A percentile compares a stretch with the other conserved stretches of the same genome.
Conservation (phyloP, 495 filamentous ascomycete genomes). For the Pyrenopolyporus hunteri region DNA sequence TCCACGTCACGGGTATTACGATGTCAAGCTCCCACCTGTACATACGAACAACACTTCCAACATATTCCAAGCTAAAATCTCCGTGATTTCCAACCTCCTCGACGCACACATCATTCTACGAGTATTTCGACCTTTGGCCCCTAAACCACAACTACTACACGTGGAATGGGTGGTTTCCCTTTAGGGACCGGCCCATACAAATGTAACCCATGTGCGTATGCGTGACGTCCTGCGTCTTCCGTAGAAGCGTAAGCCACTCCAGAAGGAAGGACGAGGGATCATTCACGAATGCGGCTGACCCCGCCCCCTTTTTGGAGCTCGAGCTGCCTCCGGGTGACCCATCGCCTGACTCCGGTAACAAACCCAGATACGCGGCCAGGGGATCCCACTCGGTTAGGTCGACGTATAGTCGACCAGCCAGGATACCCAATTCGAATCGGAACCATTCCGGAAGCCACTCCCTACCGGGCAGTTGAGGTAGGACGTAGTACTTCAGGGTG, state of each 20-base stretch:
- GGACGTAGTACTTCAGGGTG: conserved; percentile 51
- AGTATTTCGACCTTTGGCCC: too few species aligned
- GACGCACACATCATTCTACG: too few species aligned
- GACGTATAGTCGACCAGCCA: conserved; percentile 63
- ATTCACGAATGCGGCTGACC: conserved; percentile 22
- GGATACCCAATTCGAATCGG: conserved; percentile 59
- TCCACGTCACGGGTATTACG: too few species aligned
- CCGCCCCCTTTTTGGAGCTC: background rate
- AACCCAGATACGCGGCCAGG: conserved; percentile 1
- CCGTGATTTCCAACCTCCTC: too few species aligned
- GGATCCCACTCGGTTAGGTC: conserved; percentile 45
- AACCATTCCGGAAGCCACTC: conserved; percentile 53
- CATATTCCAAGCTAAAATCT: too few species aligned
- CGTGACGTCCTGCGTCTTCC: conserved; percentile 57
- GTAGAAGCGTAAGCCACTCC: conserved; percentile 58
- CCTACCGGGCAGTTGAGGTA: conserved; percentile 49
- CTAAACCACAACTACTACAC: conserved; percentile 3
- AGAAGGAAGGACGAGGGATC: conserved; percentile 51
- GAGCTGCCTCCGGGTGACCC: background rate
- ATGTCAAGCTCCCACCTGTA: too few species aligned
- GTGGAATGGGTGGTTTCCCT: conserved; percentile 47
- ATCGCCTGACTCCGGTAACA: background rate
- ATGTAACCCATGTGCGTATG: conserved; percentile 65
- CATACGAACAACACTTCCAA: too few species aligned
- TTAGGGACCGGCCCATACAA: conserved; percentile 49